Base-by-base conservation (phyloP, 2,329 filamentous ascomycete genomes). In the Fusarium newnesense region DNA sequence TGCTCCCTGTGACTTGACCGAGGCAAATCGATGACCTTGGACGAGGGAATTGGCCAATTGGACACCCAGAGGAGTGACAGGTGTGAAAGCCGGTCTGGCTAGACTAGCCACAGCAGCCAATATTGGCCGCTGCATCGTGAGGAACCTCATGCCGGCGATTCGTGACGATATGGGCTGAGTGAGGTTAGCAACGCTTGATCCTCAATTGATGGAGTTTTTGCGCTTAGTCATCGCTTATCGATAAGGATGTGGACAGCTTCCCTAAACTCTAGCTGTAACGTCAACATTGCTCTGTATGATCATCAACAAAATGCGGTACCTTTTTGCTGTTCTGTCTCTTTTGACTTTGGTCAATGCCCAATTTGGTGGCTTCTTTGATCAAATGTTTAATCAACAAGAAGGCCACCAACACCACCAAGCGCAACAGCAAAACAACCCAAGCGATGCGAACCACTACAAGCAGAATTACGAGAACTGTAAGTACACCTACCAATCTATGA, bases 341-440 rank as follows among this genome's bases (percentile, higher is more conserved):
- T 79, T 94, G 67, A 84, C 89, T 70, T 83, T 89, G 21, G 90
- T 87, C 8, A 85, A 88, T 64, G 94, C 94, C 16, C 96, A 98
- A 84, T 98, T 98, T 82, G 93, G 94, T 80, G 77, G 80, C 72
- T 97, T 99, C 89, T 99, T 98, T 84, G 95, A 98, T 81, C 94
- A 98, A 78, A 97, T 98, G 94, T 98, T 99, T 82, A 88, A 90
- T 76, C 75, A 76, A 24, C 67, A 72, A 44, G 89, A 89, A 75
- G 83, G 87, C 67, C 84, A 84, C 70, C 81, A 81, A 50, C 81
- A 81, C 16, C 84, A 86, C 18, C 88, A 90, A 75, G 89, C 90
- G 36, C 92, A 94, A 75, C 89, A 90, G 32, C 92, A 94, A 78
- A 96, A 98, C 81, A 94, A 93, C 34, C 89, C 94, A 5, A 97